Evolutionary conservation across 1,284 basidiomycete species (phyloP).

Genomic region (Cryptococcus jaspeensis): DNA sequence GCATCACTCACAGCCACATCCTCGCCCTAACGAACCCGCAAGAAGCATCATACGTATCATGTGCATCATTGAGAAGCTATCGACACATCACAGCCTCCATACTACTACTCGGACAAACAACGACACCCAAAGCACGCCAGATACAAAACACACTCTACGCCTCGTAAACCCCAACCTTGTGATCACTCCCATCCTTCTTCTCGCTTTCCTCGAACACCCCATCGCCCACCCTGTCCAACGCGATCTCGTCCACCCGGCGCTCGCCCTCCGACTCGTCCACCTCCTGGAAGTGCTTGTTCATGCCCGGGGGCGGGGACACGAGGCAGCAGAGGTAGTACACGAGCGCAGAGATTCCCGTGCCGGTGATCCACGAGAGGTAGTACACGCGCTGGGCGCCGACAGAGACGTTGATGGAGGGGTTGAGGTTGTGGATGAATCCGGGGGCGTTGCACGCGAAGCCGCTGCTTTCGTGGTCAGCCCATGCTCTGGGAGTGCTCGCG

Average conservation of each 20-base stretch:
- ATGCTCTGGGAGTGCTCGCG: neutral
- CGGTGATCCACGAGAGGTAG: conserved; percentile 73
- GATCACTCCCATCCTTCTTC: neutral
- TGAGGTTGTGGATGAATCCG: conserved; percentile 52
- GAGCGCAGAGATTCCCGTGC: conserved; percentile 66
- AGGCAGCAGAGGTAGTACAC: conserved; percentile 64
- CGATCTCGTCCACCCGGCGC: conserved; percentile 13
- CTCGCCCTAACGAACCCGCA: no score
- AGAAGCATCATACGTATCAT: no score
- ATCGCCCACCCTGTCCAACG: neutral
- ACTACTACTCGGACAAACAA: no score
- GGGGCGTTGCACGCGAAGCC: conserved; percentile 81
- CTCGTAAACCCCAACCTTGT: neutral
- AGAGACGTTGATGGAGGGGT: conserved; percentile 61
- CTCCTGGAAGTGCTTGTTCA: conserved; percentile 60
- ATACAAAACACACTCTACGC: no score
- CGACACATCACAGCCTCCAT: no score
- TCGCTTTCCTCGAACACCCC: neutral
- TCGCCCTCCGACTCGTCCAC: conserved; percentile 54
- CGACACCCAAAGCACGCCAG: no score
- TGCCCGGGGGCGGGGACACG: conserved; percentile 62
- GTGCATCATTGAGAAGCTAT: no score
- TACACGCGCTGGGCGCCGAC: conserved; percentile 67
- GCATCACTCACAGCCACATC: no score
- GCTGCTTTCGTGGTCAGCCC: conserved; percentile 56